Percentiles rank a stretch among this genome's conserved stretches.
phyloP scores from a whole-genome alignment of 345 rosid genomes.

The Eucalyptus melliodora region DNA sequence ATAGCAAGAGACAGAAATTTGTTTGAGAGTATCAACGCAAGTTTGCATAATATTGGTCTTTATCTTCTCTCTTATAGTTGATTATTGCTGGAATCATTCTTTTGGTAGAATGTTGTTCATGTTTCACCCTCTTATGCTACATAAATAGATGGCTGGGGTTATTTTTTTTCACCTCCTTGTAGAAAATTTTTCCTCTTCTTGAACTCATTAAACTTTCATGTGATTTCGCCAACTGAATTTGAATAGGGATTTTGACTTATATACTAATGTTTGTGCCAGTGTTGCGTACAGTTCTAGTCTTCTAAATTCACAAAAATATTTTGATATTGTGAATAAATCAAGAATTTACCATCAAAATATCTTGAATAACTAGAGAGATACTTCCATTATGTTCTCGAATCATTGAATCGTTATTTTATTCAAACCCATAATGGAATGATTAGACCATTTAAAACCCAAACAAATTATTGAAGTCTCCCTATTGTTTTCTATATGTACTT shows the following conservation, averaged over 20 bases:
- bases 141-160: neutral
- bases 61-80: neutral
- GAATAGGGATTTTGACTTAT: neutral
- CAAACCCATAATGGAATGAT: neutral
- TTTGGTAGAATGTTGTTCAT: neutral
- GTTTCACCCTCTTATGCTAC: neutral
- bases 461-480: neutral
- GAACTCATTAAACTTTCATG: neutral
- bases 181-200: neutral
- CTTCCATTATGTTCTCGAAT: neutral
- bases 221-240: too few species aligned
- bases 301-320: neutral
- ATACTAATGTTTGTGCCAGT: accelerated
- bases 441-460: neutral
- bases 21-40: neutral
- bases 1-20: neutral
- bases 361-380: neutral
- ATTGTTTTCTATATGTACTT: neutral
- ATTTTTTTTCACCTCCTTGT: neutral
- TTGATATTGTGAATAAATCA: neutral
- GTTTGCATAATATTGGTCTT: neutral
- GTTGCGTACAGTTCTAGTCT: neutral
- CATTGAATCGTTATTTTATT: neutral
- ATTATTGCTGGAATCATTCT: neutral
- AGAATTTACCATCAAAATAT: neutral